Base-by-base conservation (phyloP, 2,329 filamentous ascomycete genomes). In the Botrytis porri region DNA sequence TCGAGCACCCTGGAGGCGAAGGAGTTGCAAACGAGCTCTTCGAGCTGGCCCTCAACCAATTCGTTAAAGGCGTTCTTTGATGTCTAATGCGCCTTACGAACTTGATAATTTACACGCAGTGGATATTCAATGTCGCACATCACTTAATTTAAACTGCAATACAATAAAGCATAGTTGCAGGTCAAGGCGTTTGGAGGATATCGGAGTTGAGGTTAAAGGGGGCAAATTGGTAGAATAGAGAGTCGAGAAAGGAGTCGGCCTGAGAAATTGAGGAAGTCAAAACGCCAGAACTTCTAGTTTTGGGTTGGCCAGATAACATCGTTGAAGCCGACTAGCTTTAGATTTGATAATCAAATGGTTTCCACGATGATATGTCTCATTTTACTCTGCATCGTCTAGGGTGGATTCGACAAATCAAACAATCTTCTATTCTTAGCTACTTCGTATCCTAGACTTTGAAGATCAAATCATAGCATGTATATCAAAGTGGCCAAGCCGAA, bases 1-100 rank as follows among this genome's bases (percentile, higher is more conserved):
- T 91, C 66, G 90, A 92, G 81, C 90, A 92, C 82, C 88, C 88
- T 78, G 88, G 88, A 57, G 90, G 90, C 72, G 88, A 87, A 39
- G 90, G 90, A n/a, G 90, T 92, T 74, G 88, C 86, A 78, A 92
- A 92, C 79, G 90, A 92, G 81, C 83, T 92, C 76, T 92, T 92
- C 77, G 90, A 92, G 81, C 83, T 92, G 75, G 90, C 89, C 0
- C 81, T 97, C 73, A 93, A 96, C 77, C 90, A 93, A 76, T 96
- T 96, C 79, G 88, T 96, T 69, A 87, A 90, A 75, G 88, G 89
- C 0, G 82, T 91, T 74, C 86, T 89, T 83, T 80, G 66, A 77
- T 10, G 25, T 22, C 25, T 39, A 60, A 43, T 45, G 10, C 48
- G 18, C 65, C 1, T 43, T 32, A 61, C n/a, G 63, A 72, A 45